phyloP scores from a whole-genome alignment of 306 rosid species.

The Vigna mungo region DNA sequence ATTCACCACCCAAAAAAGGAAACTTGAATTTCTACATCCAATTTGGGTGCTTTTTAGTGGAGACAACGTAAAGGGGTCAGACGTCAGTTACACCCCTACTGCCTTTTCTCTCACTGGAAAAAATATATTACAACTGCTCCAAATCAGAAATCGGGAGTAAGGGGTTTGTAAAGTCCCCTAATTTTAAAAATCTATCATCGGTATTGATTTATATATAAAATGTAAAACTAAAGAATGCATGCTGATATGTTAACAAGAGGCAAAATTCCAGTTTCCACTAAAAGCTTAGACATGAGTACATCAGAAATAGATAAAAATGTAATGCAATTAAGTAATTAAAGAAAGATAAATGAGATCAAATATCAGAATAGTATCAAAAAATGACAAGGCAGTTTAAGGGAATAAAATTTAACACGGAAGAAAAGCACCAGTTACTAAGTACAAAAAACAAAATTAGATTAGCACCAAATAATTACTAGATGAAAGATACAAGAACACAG shows the following conservation, averaged over 20 bases:
- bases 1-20: background rate
- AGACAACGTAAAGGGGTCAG: background rate
- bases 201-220: background rate
- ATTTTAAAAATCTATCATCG: background rate
- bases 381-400: background rate
- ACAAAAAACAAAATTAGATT: slow-evolving; percentile 8
- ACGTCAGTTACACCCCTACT: background rate
- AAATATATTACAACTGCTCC: background rate
- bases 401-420: background rate
- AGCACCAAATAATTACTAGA: slow-evolving; percentile 16
- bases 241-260: background rate
- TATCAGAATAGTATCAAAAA: slow-evolving; percentile 12
- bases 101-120: background rate
- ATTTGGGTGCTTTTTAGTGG: background rate
- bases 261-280: slow-evolving; percentile 17
- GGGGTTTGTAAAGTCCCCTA: background rate
- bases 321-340: background rate
- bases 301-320: background rate
- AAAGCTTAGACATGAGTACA: background rate
- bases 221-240: slow-evolving; percentile 1
- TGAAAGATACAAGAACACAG: slow-evolving; percentile 32
- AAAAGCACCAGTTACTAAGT: background rate
- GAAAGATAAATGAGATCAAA: slow-evolving; percentile 16
- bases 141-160: background rate
- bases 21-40: background rate